A percentile compares a stretch with the other conserved stretches of the same genome.
phyloP scores from a whole-genome alignment of 2,329 filamentous ascomycete genomes.

The Coniochaeta hoffmannii region DNA sequence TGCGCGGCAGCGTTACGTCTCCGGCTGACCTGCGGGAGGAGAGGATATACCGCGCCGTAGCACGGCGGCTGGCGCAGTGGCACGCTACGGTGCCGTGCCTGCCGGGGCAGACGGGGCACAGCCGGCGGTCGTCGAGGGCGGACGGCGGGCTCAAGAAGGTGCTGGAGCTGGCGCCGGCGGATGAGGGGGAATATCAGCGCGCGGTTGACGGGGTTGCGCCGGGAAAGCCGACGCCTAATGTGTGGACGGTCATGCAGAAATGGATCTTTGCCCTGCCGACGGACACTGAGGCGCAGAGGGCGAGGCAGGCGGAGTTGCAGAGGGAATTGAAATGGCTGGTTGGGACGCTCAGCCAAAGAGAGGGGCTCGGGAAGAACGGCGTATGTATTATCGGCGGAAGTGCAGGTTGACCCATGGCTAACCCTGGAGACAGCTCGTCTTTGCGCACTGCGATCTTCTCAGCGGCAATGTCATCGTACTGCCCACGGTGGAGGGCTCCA shows the following conservation, averaged over 20 bases:
- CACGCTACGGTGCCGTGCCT: constrained; percentile 66
- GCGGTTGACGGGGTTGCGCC: constrained; percentile 47
- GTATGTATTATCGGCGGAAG: constrained; percentile 38
- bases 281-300: constrained; percentile 59
- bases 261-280: constrained; percentile 85
- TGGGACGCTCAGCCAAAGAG: constrained; percentile 63
- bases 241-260: constrained; percentile 94
- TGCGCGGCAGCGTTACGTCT: constrained; percentile 71
- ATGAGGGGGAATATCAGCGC: constrained; percentile 27
- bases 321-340: constrained; percentile 66
- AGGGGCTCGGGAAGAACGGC: constrained; percentile 67
- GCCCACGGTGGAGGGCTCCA: constrained; percentile 25
- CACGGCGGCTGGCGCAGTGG: constrained; percentile 82
- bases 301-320: constrained; percentile 62
- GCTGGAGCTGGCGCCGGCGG: constrained; percentile 17
- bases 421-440: constrained; percentile 57
- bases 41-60: constrained; percentile 74
- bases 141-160: constrained; percentile 4
- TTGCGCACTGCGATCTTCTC: constrained; percentile 93
- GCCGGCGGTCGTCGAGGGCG: constrained; percentile 21
- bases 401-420: constrained; percentile 5
- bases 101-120: constrained; percentile 28
- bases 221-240: constrained; percentile 69
- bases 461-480: constrained; percentile 92
- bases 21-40: constrained; percentile 73